Base-by-base conservation (phyloP, 306 rosid species). In the Nissolia schottii region DNA sequence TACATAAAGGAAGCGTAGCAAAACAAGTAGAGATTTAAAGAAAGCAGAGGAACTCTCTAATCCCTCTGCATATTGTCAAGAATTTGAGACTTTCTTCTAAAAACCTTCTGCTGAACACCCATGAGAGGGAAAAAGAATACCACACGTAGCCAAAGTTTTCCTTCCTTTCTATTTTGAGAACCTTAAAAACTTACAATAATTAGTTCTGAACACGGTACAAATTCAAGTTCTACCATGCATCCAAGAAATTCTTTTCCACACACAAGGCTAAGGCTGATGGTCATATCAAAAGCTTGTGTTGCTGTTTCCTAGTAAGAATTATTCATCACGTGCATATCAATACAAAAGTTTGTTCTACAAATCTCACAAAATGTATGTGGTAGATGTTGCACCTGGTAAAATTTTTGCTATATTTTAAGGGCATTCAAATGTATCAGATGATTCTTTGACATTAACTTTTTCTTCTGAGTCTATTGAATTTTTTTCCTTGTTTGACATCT, bases 401-500 rank as follows among this genome's bases (percentile, higher is more conserved):
- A 23, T 74, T 40, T 73, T 32, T 24, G 25, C 25, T 41, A 5
- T 8, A 11, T 18, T 53, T 71, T 57, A 24, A 50, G 70, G 54
- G 73, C 48, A 34, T 51, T 75, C 46, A 64, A 65, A 65, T 64
- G 29, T 57, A 66, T 43, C 22, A n/a, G 37, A 65, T 25, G 55
- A 34, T 62, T 62, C 56, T 63, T 37, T 27, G 62, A 46, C 66
- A 28, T 38, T 34, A 10, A 25, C 37, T 13, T 56, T n/a, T 15
- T 1, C 20, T 12, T 62, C 25, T 37, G 29, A n/a, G n/a, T 15
- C 40, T 53, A 12, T 35, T 19, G n/a, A 7, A 18, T 1, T 49
- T 58, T 45, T 57, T 68, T 66, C 29, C 48, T 72, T 43, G 65
- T 29, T 53, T 73, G 48, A 62, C 45, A 34, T 40, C 28, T 40